Conservation (phyloP, 2,329 filamentous ascomycete genomes). For the Helotiales sp. region DNA sequence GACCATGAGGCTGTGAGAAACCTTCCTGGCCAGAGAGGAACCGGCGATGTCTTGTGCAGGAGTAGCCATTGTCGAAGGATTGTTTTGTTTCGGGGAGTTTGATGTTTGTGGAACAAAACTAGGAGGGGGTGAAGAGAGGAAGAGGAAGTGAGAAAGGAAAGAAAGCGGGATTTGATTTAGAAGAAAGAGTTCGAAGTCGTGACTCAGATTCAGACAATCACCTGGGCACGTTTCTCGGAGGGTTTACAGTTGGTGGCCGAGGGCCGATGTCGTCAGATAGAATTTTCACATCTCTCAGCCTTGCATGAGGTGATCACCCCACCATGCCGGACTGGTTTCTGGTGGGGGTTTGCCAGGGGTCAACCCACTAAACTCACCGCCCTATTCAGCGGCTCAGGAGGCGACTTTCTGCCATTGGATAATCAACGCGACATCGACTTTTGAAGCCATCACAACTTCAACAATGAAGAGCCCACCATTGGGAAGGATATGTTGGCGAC, state of each 20-base stretch:
- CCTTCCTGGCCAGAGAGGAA: slow-evolving; percentile 47
- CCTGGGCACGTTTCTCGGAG: neutral
- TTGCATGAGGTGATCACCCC: neutral
- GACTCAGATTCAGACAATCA: slow-evolving; percentile 5
- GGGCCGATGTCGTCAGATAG: slow-evolving; percentile 7
- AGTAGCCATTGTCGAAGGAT: slow-evolving; percentile 35
- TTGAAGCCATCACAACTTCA: neutral
- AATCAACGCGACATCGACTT: slow-evolving; percentile 1
- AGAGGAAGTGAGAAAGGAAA: neutral
- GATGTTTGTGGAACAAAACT: neutral
- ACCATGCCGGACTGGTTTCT: neutral
- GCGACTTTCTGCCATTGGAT: neutral
- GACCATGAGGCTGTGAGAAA: slow-evolving; percentile 66
- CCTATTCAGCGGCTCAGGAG: neutral
- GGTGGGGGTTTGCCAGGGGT: neutral
- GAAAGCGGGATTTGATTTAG: slow-evolving; percentile 6
- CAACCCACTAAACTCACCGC: neutral
- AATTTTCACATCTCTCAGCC: slow-evolving; percentile 1
- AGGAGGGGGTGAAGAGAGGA: neutral
- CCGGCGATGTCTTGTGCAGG: slow-evolving; percentile 54
- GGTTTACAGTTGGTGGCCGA: neutral
- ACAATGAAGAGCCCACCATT: neutral
- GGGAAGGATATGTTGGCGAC: neutral
- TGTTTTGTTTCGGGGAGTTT: neutral
- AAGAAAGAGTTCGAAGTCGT: slow-evolving; percentile 9